A percentile compares a stretch with the other conserved stretches of the same genome.
phyloP scores from a whole-genome alignment of 805 yeast genomes.

The Limtongia smithiae region DNA sequence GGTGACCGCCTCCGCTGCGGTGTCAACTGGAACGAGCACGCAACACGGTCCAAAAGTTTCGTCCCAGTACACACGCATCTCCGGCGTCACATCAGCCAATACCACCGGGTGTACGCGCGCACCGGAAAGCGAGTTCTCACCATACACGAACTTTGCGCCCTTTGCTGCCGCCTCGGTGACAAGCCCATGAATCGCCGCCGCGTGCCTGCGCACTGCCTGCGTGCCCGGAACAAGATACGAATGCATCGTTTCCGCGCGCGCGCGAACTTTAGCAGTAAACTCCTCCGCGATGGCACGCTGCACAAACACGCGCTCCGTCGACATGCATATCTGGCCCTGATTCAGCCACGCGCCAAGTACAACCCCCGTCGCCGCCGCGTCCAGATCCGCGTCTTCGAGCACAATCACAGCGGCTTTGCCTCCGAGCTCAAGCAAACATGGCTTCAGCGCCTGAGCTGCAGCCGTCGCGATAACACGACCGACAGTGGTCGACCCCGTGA shows the following conservation, averaged over 20 bases:
- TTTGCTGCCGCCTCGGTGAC: too few species aligned
- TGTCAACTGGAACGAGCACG: slow-evolving; percentile 66
- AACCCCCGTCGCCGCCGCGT: slow-evolving; percentile 61
- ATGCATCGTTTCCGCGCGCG: slow-evolving; percentile 59
- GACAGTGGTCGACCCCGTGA: slow-evolving; percentile 81
- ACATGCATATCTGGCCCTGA: slow-evolving; percentile 92
- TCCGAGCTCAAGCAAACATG: slow-evolving; percentile 79
- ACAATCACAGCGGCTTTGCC: slow-evolving; percentile 83
- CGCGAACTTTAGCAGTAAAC: slow-evolving; percentile 65
- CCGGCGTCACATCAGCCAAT: slow-evolving; percentile 68
- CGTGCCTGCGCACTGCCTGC: slow-evolving; percentile 48
- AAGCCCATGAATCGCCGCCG: too few species aligned
- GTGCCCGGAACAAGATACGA: slow-evolving; percentile 56
- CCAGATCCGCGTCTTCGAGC: slow-evolving; percentile 66
- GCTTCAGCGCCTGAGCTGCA: slow-evolving; percentile 70
- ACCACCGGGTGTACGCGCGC: slow-evolving; percentile 54
- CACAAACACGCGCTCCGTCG: slow-evolving; percentile 83
- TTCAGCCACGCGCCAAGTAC: slow-evolving; percentile 78
- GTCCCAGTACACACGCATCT: slow-evolving; percentile 65
- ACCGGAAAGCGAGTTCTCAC: slow-evolving; percentile 28
- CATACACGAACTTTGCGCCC: slow-evolving; percentile 44
- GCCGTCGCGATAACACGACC: slow-evolving; percentile 68
- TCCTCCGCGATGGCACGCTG: slow-evolving; percentile 69
- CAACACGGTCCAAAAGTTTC: slow-evolving; percentile 91
- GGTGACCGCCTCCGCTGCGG: slow-evolving; percentile 68